Conservation (phyloP, 495 filamentous ascomycete species). For the Xylaria telfairii region DNA sequence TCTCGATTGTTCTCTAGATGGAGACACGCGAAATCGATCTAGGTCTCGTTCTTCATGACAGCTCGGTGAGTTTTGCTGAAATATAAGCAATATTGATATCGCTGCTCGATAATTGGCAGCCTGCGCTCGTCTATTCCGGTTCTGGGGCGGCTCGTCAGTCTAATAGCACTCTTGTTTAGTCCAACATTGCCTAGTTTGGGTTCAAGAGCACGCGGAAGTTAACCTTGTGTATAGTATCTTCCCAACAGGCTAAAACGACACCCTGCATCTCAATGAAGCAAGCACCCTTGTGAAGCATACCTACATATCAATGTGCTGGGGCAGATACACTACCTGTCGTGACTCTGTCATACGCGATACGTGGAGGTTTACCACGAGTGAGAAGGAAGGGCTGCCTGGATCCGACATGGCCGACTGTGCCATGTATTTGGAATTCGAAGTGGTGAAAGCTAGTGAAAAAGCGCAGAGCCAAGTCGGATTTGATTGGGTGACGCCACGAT, state of each 20-base stretch:
- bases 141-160: neutral
- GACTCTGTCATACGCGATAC: neutral
- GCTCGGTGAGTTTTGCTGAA: neutral
- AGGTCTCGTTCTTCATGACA: neutral
- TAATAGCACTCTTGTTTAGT: neutral
- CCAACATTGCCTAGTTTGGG: neutral
- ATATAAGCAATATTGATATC: no score
- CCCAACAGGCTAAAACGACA: constrained; percentile 12
- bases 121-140: neutral
- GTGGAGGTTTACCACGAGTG: neutral
- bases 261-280: neutral
- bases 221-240: constrained; percentile 1
- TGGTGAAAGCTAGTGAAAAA: constrained; percentile 7
- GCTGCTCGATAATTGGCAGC: neutral
- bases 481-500: constrained; percentile 17
- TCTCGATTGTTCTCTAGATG: neutral
- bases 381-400: neutral
- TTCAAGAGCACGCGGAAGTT: neutral
- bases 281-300: neutral
- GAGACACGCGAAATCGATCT: neutral
- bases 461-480: neutral
- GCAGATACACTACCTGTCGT: constrained; percentile 1
- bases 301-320: neutral
- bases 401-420: neutral
- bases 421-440: constrained; percentile 23